Percentiles rank a stretch among this genome's conserved stretches.
These are phyloP conservation scores for Aspergillus sergii DNA, from an alignment of 2,329 filamentous ascomycete species.

Conservation along the genomic window DNA sequence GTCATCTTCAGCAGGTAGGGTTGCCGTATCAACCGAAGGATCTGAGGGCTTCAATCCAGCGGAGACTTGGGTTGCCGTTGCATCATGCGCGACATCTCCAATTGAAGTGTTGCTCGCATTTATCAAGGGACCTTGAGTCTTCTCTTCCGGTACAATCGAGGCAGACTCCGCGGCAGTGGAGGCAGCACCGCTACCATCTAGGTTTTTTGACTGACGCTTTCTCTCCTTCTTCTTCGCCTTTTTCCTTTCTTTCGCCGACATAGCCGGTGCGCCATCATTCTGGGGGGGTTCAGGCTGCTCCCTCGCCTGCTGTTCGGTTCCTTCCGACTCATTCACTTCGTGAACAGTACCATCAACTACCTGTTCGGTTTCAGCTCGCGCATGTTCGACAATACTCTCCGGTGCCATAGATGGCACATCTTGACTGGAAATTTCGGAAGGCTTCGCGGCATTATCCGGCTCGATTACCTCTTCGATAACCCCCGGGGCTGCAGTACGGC, in stretches of 20 bases:
- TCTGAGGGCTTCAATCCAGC: conserved; percentile 23
- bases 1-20: conserved; percentile 43
- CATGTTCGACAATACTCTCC: too few relatives aligned
- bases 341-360: background rate
- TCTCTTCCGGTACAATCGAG: conserved; percentile 12
- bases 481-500: background rate
- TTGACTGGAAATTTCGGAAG: background rate
- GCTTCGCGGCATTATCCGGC: background rate
- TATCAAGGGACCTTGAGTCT: conserved; percentile 9
- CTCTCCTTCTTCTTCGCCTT: conserved; percentile 55
- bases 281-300: conserved; percentile 19
- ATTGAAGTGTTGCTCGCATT: conserved; percentile 7
- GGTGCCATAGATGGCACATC: conserved; percentile 6
- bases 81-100: conserved; percentile 16
- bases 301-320: conserved; percentile 1
- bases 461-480: background rate
- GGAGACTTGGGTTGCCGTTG: conserved; percentile 19
- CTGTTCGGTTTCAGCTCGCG: background rate
- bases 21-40: conserved; percentile 29
- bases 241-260: conserved; percentile 44
- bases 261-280: conserved; percentile 27
- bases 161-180: conserved; percentile 3
- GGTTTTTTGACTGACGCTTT: conserved; percentile 36
- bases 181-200: conserved; percentile 25
- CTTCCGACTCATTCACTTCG: conserved; percentile 18